Evolutionary conservation across 192 early-diverging fungal species (phyloP).

Genomic region (Diversispora epigaea): DNA sequence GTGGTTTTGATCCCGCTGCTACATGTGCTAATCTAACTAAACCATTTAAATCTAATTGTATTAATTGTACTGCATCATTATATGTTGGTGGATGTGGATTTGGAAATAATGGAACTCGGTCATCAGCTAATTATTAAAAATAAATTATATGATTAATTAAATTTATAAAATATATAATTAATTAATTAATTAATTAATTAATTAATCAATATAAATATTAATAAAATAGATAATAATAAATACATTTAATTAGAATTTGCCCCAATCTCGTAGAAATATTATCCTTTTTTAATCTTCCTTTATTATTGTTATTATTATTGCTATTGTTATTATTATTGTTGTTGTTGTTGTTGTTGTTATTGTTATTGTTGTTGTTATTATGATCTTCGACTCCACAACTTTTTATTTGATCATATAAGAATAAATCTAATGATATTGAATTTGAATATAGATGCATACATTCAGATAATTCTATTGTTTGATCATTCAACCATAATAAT

Average conservation of each 20-base stretch:
- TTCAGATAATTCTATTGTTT: conserved; percentile 59
- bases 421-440: conserved; percentile 60
- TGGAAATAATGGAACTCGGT: conserved; percentile 55
- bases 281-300: too few relatives aligned
- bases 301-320: too few relatives aligned
- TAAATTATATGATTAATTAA: too few relatives aligned
- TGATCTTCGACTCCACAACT: conserved; percentile 4
- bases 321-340: too few relatives aligned
- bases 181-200: too few relatives aligned
- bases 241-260: conserved; percentile 18
- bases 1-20: conserved; percentile 58
- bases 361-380: background rate
- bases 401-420: conserved; percentile 44
- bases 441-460: conserved; percentile 63
- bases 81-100: conserved; percentile 57
- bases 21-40: conserved; percentile 58
- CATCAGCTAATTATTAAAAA: conserved; percentile 32
- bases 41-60: conserved; percentile 53
- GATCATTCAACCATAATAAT: conserved; percentile 71
- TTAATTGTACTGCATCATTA: conserved; percentile 51
- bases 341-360: background rate
- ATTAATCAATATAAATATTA: too few relatives aligned
- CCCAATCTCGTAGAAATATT: too few relatives aligned
- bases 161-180: too few relatives aligned
- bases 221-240: too few relatives aligned